Percentiles rank a stretch among this genome's conserved stretches.
Conservation (phyloP, 345 rosid genomes). For the Pistacia integerrima region DNA sequence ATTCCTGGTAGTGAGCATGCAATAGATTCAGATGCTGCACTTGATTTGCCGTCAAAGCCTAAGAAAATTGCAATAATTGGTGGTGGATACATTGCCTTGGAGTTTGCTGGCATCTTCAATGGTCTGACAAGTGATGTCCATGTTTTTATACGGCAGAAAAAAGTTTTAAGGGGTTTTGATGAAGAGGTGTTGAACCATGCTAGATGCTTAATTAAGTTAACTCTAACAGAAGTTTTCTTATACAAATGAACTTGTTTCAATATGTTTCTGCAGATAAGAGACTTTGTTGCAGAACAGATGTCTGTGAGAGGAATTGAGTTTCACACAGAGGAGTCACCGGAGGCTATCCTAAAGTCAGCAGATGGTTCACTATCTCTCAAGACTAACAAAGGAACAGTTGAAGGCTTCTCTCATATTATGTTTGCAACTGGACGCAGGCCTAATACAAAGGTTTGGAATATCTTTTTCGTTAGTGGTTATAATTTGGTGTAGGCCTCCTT, state of each 20-base stretch:
- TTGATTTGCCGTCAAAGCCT: slow-evolving; percentile 88
- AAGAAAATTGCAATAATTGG: slow-evolving; percentile 83
- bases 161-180: slow-evolving; percentile 91
- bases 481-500: background rate
- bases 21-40: slow-evolving; percentile 95
- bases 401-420: slow-evolving; percentile 93
- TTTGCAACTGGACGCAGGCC: slow-evolving; percentile 98
- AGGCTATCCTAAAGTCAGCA: slow-evolving; percentile 68
- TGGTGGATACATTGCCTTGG: slow-evolving; percentile 89
- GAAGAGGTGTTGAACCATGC: slow-evolving; percentile 64
- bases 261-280: slow-evolving; percentile 64
- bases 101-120: slow-evolving; percentile 91
- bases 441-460: slow-evolving; percentile 70
- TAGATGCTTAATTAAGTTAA: slow-evolving; percentile 12
- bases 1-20: slow-evolving; percentile 85
- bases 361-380: slow-evolving; percentile 84
- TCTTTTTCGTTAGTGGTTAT: slow-evolving; percentile 10
- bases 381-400: slow-evolving; percentile 80
- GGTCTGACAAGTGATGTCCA: slow-evolving; percentile 84
- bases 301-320: slow-evolving; percentile 87
- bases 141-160: slow-evolving; percentile 90
- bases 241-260: background rate
- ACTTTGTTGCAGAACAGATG: slow-evolving; percentile 90
- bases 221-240: background rate
- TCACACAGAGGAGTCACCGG: slow-evolving; percentile 88